Evolutionary conservation across 2,329 filamentous ascomycete species (phyloP).

Genomic region (Paraconiothyrium sp.): DNA sequence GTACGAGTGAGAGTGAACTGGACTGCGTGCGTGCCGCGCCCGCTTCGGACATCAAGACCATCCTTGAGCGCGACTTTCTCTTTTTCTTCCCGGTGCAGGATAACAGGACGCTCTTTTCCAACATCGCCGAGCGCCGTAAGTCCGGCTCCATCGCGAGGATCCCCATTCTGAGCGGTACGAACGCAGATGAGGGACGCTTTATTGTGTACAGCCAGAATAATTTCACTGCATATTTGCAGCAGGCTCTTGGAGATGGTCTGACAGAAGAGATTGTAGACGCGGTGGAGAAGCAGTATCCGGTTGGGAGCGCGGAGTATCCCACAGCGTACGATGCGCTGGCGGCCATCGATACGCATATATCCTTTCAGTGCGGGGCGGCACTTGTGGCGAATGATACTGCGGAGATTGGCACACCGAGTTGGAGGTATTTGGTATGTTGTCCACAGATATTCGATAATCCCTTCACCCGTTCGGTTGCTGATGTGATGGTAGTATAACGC

Average conservation of each 20-base stretch:
- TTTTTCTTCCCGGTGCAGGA: constrained; percentile 33
- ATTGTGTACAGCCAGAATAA: constrained; percentile 31
- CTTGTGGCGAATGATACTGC: constrained; percentile 37
- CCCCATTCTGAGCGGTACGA: constrained; percentile 38
- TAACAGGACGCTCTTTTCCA: constrained; percentile 31
- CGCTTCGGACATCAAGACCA: constrained; percentile 28
- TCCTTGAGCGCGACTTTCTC: constrained; percentile 30
- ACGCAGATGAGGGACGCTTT: constrained; percentile 38
- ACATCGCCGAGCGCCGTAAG: constrained; percentile 29
- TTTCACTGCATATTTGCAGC: constrained; percentile 29
- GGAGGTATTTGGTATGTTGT: constrained; percentile 27
- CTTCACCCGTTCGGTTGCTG: not conserved
- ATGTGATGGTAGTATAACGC: constrained; percentile 34
- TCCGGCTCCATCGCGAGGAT: constrained; percentile 37
- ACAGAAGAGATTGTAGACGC: constrained; percentile 24
- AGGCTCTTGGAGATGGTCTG: constrained; percentile 19
- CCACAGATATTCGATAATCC: too few species aligned
- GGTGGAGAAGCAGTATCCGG: constrained; percentile 34
- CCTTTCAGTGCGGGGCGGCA: constrained; percentile 33
- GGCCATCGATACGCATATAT: constrained; percentile 28
- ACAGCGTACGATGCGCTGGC: constrained; percentile 31
- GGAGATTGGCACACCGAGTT: constrained; percentile 31
- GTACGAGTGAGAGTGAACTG: constrained; percentile 19
- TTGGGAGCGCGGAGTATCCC: constrained; percentile 24
- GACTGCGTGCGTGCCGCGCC: constrained; percentile 35